Evolutionary conservation across 2,329 filamentous ascomycete species (phyloP), one percentile per base, ranked within the genome.

Genomic region (Metarhizium robertsii): DNA sequence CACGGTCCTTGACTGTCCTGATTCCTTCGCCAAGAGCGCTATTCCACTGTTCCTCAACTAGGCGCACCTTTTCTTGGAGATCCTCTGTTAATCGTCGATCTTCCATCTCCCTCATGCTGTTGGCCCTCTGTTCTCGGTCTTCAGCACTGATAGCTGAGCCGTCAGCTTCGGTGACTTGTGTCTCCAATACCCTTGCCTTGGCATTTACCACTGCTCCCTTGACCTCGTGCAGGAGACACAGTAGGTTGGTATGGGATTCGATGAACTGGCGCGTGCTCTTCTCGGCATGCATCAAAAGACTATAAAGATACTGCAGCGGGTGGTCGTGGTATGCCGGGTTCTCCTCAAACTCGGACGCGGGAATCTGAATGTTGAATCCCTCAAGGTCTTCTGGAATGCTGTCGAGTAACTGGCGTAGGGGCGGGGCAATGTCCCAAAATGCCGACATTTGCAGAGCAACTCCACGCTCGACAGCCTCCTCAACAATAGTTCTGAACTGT

Each of bases 191-290:
- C 59, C 83, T 79, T 53, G 83, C 83, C 61, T 84, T 84, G 7
- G 88, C 87, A 50, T 79, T 78, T 66, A 89, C 86, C 2, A 89
- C 84, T 0, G 86, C 86, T 54, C 88, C 89, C 66, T 90, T 90
- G 53, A 96, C 90, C 71, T 96, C 91, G 65, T 96, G 94, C 55
- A 96, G 73, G 42, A 97, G 76, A 65, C 92, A 97, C 29, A 96
- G 78, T 38, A 96, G 76, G 66, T 96, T 96, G 34, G 85, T 92
- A 74, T 97, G 92, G 6, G 85, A 88, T 74, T 97, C 94, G 65
- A 97, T 96, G 71, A 96, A 97, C 69, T 97, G 94, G 66, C 96
- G 95, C 8, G 90, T 92, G 63, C 87, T 92, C 74, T 94, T 95
- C 68, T 95, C 90, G 0, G 91, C 87, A 65, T 97, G 92, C 6